These are phyloP conservation scores for Amoeboaphelidium occidentale DNA, from an alignment of 371 early-diverging fungal species.

Conservation along the genomic window DNA sequence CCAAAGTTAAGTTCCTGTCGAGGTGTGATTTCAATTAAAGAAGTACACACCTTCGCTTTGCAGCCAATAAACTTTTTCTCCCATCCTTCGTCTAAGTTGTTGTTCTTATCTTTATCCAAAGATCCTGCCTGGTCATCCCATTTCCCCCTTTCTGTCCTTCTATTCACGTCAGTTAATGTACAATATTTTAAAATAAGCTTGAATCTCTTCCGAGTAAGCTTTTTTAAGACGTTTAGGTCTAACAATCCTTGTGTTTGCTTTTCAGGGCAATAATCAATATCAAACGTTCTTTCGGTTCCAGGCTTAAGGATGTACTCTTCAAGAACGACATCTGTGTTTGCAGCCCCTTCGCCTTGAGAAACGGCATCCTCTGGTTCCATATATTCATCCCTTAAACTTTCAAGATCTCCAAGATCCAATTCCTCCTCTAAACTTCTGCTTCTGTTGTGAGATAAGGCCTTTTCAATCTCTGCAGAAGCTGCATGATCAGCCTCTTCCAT, in stretches of 20 bases:
- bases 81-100: no score
- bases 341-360: neutral
- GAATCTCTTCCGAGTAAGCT: constrained; percentile 37
- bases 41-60: constrained; percentile 70
- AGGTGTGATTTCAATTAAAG: constrained; percentile 65
- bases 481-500: no score
- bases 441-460: constrained; percentile 6
- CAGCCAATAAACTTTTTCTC: constrained; percentile 72
- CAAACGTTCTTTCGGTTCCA: constrained; percentile 54
- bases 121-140: no score
- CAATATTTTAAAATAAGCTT: constrained; percentile 2
- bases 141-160: constrained; percentile 48
- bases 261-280: constrained; percentile 50
- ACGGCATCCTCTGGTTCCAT: constrained; percentile 14
- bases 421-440: constrained; percentile 7
- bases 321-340: constrained; percentile 13
- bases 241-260: no score
- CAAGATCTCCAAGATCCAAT: constrained; percentile 9
- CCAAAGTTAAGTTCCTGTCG: constrained; percentile 71
- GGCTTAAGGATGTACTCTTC: constrained; percentile 69
- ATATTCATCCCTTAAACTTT: constrained; percentile 6
- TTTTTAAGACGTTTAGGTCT: constrained; percentile 26
- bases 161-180: constrained; percentile 19
- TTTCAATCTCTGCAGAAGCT: no score
- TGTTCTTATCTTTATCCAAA: no score